Evolutionary conservation across 257 asterid species (phyloP), one percentile per base, ranked within the genome.

Genomic region (Nicotiana undulata): DNA sequence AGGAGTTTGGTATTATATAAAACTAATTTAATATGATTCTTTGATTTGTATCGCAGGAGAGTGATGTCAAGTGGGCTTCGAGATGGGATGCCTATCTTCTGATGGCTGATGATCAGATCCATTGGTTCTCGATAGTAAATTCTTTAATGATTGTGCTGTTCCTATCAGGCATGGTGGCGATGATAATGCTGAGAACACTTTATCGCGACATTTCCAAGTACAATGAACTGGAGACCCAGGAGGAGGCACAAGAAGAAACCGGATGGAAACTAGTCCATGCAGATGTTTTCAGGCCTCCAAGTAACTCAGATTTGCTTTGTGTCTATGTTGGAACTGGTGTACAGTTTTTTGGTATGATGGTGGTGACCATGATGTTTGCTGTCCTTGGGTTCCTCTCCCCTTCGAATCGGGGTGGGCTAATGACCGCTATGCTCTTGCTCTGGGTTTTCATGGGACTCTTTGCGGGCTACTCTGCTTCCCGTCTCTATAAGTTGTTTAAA

Each of bases 21-120:
- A 60, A 40, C 37, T 75, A 0, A 15, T 15, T 74, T 78, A 46
- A 26, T 81, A 51, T 79, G 44, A 37, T 65, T 18, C 40, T 67
- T 72, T 83, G 80, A 24, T 76, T 76, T 65, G 37, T 55, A 20
- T 77, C 86, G 34, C 89, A 92, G 97, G 95, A 91, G 80, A 92
- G 97, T 84, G 92, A 88, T 82, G 95, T 91, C 84, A 91, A 91
- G 85, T 92, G 97, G 96, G 97, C 97, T 68, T 91, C 97, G 11
- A 86, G 95, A 91, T 92, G 97, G 97, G 97, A 92, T 82, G 86
- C 93, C 28, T 92, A 92, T 82, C 94, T 92, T 53, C 88, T 92
- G 31, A 92, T 92, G 94, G 87, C 87, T 1, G 94, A 92, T 63
- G 95, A 92, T 72, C 97, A 91, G 84, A 92, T 92, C 85, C 97